Evolutionary conservation across 306 rosid species (phyloP), one percentile per base, ranked within the genome.

Genomic region (Cucumis cinereus): DNA sequence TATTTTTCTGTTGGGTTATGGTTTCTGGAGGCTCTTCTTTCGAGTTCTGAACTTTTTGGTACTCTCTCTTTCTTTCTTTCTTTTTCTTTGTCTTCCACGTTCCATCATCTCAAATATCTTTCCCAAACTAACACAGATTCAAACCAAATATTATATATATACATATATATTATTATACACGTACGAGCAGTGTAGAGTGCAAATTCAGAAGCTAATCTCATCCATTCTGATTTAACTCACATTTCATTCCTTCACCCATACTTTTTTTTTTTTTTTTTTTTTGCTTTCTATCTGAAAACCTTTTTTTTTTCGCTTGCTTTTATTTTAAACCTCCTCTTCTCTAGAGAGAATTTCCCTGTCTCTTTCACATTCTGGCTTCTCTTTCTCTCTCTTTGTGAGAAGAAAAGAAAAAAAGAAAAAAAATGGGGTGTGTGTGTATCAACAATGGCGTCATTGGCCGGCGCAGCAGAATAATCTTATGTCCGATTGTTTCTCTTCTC

Each of bases 21-120:
- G 59, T 73, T 38, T 72, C 35, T 73, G 49, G 54, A 55, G 90
- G 84, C 94, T 77, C 89, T 79, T 69, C 55, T 72, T 77, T 84
- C 92, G 77, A 85, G 83, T 85, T 33, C 77, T 81, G 76, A 79
- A 84, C 66, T 82, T 84, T 90, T 81, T 59, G 77, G 84, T 75
- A 69, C 61, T 83, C 71, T 35, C 83, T 81, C n/a, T 74, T 83
- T 88, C 83, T 47, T 19, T 71, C 82, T 88, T 84, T 79, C 78
- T 85, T 85, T 90, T 89, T 79, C 78, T 86, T 85, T 88, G 90
- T 85, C 96, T 83, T 85, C 95, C 80, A 77, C 87, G 91, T 83
- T 89, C 88, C 83, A 81, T 88, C 96, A 79, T 88, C 85, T 88
- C 90, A 80, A 66, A 81, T 69, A 78, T 82, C 82, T 73, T 83